Conservation (phyloP, 805 yeast genomes). For the Candida fluviatilis region DNA sequence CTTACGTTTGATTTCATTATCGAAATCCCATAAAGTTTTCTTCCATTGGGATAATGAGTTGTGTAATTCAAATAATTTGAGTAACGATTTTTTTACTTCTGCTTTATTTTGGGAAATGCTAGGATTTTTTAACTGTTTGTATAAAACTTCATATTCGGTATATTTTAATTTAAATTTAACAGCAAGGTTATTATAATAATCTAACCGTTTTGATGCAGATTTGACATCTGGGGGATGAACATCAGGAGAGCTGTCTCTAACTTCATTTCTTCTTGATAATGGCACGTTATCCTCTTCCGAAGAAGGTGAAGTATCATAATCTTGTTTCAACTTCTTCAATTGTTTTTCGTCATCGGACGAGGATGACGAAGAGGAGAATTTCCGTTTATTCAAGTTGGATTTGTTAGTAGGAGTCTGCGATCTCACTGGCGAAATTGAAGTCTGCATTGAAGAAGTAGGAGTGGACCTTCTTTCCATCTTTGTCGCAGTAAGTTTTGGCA, state of each 20-base stretch:
- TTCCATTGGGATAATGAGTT: slow-evolving; percentile 52
- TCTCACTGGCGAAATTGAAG: slow-evolving; percentile 1
- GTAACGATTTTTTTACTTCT: slow-evolving; percentile 22
- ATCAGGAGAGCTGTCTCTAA: slow-evolving; percentile 1
- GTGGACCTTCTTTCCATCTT: background rate
- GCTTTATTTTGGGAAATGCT: slow-evolving; percentile 3
- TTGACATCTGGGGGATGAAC: slow-evolving; percentile 1
- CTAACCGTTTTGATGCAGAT: slow-evolving; percentile 14
- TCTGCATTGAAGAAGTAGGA: background rate
- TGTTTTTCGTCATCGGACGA: slow-evolving; percentile 9
- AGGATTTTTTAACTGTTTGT: slow-evolving; percentile 20
- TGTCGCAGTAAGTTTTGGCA: slow-evolving; percentile 1
- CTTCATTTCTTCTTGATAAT: slow-evolving; percentile 12
- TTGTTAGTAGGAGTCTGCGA: slow-evolving; percentile 2
- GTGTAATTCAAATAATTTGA: slow-evolving; percentile 47
- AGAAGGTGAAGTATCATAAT: slow-evolving; percentile 33
- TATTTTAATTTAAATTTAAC: slow-evolving; percentile 44
- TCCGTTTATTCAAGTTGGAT: slow-evolving; percentile 5
- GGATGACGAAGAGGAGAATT: slow-evolving; percentile 8
- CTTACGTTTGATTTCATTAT: slow-evolving; percentile 28
- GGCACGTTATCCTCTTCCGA: slow-evolving; percentile 22
- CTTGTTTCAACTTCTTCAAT: slow-evolving; percentile 8
- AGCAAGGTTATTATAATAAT: slow-evolving; percentile 43
- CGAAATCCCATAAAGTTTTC: slow-evolving; percentile 48
- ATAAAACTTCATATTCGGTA: slow-evolving; percentile 46